A percentile compares a stretch with the other conserved stretches of the same genome.
These are phyloP conservation scores for Kandelia obovata DNA, from an alignment of 345 rosid genomes.

Conservation along the genomic window DNA sequence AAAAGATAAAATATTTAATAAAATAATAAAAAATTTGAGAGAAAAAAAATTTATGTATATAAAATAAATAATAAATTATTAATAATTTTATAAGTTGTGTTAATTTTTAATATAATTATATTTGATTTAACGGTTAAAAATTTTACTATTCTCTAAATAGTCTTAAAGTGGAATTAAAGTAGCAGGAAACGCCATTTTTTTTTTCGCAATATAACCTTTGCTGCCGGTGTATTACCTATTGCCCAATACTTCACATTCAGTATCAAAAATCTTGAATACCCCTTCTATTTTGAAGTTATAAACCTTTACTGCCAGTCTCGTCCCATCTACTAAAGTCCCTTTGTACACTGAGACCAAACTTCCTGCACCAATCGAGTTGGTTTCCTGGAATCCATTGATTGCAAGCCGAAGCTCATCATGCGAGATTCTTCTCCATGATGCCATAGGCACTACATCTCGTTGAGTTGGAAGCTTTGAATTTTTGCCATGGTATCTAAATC, in stretches of 20 bases:
- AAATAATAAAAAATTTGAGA: too few species aligned
- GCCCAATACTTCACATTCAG: constrained; percentile 1
- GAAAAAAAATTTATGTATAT: too few species aligned
- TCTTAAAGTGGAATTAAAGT: too few species aligned
- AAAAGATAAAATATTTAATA: too few species aligned
- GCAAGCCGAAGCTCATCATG: constrained; percentile 6
- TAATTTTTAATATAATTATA: too few species aligned
- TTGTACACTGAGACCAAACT: constrained; percentile 1
- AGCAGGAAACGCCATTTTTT: too few species aligned
- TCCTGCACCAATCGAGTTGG: constrained; percentile 6
- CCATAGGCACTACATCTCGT: background rate
- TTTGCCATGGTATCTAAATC: background rate
- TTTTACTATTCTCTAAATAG: too few species aligned
- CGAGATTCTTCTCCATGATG: constrained; percentile 12
- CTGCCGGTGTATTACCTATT: too few species aligned
- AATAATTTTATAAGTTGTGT: too few species aligned
- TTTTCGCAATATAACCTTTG: too few species aligned
- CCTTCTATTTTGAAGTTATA: background rate
- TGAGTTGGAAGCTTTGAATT: background rate
- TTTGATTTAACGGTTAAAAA: too few species aligned
- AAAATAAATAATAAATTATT: too few species aligned
- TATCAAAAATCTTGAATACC: constrained; percentile 6
- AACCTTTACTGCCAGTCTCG: background rate
- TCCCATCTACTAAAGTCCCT: constrained; percentile 7
- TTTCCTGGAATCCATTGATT: constrained; percentile 10